Evolutionary conservation across 306 rosid genomes (phyloP).

Genomic region (Cucurbita pepo): DNA sequence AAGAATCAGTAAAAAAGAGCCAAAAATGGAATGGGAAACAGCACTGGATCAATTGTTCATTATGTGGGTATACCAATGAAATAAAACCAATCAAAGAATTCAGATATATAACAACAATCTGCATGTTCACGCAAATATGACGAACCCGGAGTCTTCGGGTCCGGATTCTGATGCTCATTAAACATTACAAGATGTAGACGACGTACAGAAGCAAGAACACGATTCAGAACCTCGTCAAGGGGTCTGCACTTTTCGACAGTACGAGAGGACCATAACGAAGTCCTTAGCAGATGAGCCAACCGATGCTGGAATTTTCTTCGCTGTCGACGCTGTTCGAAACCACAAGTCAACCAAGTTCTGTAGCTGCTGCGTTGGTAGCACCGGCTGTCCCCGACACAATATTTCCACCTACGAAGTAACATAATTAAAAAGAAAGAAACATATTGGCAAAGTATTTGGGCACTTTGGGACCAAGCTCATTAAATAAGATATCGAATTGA

Average conservation of each 20-base stretch:
- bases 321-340: slow-evolving; percentile 60
- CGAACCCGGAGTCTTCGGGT: neutral
- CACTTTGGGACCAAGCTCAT: neutral
- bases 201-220: neutral
- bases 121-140: neutral
- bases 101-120: neutral
- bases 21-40: neutral
- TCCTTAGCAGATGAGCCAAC: slow-evolving; percentile 94
- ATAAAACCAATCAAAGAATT: slow-evolving; percentile 18
- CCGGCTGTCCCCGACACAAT: slow-evolving; percentile 70
- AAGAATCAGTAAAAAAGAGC: neutral
- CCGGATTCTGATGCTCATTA: neutral
- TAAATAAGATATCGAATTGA: neutral
- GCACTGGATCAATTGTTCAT: neutral
- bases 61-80: slow-evolving; percentile 8
- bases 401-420: slow-evolving; percentile 58
- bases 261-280: slow-evolving; percentile 85
- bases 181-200: neutral
- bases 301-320: slow-evolving; percentile 53
- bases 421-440: no score
- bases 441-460: neutral
- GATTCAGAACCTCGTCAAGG: neutral
- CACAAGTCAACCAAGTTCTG: slow-evolving; percentile 71
- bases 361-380: slow-evolving; percentile 50
- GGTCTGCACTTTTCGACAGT: slow-evolving; percentile 40